phyloP scores from a whole-genome alignment of 2,329 filamentous ascomycete species.

The Pseudogymnoascus destructans region DNA sequence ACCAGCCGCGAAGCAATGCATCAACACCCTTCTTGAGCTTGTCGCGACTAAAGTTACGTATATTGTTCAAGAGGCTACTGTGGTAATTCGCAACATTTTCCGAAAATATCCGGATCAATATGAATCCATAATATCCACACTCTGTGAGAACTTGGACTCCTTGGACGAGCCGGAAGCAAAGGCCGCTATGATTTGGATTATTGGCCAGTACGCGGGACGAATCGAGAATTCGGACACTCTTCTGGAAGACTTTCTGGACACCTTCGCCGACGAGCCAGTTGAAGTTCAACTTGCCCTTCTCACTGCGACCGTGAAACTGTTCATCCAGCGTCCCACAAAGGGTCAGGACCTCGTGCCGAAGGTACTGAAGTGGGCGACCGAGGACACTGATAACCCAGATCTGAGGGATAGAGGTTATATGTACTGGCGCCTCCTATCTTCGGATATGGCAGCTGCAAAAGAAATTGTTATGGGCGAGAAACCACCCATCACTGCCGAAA shows the following conservation, averaged over 20 bases:
- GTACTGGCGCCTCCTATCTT: slow-evolving; percentile 96
- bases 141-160: slow-evolving; percentile 93
- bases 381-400: slow-evolving; percentile 98
- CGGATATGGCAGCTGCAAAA: slow-evolving; percentile 76
- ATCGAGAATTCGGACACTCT: slow-evolving; percentile 95
- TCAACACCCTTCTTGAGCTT: slow-evolving; percentile 81
- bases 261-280: slow-evolving; percentile 85
- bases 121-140: slow-evolving; percentile 88
- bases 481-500: slow-evolving; percentile 89
- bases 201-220: slow-evolving; percentile 91
- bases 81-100: slow-evolving; percentile 98
- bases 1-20: slow-evolving; percentile 78
- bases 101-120: slow-evolving; percentile 98
- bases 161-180: slow-evolving; percentile 96
- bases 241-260: slow-evolving; percentile 87
- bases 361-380: slow-evolving; percentile 95
- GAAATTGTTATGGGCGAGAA: slow-evolving; percentile 95
- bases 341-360: slow-evolving; percentile 87
- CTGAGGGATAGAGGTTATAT: slow-evolving; percentile 93
- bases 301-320: slow-evolving; percentile 93
- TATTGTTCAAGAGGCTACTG: slow-evolving; percentile 96
- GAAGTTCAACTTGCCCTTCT: slow-evolving; percentile 91
- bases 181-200: slow-evolving; percentile 98
- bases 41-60: slow-evolving; percentile 98
- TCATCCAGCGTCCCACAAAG: slow-evolving; percentile 92